Evolutionary conservation across 164 flowering plant genomes (phyloP), one percentile per base, ranked within the genome.

Genomic region (Dillenia turbinata): DNA sequence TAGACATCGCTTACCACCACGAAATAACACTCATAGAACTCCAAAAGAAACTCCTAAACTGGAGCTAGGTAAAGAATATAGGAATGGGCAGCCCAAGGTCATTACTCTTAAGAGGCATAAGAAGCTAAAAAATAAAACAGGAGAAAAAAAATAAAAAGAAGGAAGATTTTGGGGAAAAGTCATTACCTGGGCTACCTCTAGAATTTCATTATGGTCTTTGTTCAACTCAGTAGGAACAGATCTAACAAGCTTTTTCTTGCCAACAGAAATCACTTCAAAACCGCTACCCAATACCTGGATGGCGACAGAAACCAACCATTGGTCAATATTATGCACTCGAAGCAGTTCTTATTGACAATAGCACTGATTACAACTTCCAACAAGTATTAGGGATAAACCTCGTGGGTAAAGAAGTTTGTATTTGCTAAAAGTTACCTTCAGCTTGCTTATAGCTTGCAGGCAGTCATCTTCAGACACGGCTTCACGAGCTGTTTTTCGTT

Each of bases 151-250:
- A 40, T 40, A 49, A 14, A 1, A 52, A 14, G 0, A 47, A 46
- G 47, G 57, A 52, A 9, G 15, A 12, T 16, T 44, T 9, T 6
- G n/a, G 51, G n/a, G 12, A 49, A 10, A 57, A 48, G 14, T 11
- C 33, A 45, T 8, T 16, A 90, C 99, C 97, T 94, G 99, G 15
- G 99, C 95, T 48, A 91, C 79, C 72, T 94, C 97, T 70, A 94
- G 65, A 65, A 94, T 86, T 83, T 85, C 96, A 79, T 94, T 94
- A 70, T 91, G 99, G 77, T 94, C 99, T 70, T 89, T 89, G 77
- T 94, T 94, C 80, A 94, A 70, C 71, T 94, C 97, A 3, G 97
- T 91, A 11, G 99, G 99, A 68, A 94, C 99, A 54, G 97, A 94
- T 1, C 97, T 83, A 49, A 91, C 89, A 71, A 94, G 89, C 71